Conservation (phyloP, 306 rosid species). For the Malus orientalis region DNA sequence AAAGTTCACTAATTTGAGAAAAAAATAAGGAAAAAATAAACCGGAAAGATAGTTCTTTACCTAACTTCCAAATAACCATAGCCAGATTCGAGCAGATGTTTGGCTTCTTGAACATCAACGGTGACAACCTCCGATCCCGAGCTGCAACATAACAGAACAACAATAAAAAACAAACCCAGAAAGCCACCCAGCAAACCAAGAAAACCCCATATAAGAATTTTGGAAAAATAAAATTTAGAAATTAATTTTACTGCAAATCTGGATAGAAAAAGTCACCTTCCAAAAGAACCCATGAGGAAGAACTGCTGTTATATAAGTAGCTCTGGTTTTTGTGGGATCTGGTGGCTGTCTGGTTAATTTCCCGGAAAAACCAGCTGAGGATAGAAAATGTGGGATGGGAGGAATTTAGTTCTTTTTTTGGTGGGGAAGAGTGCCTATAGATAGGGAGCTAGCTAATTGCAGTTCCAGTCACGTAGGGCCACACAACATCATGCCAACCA, state of each 20-base stretch:
- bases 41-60: constrained; percentile 14
- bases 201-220: constrained; percentile 25
- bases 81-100: constrained; percentile 46
- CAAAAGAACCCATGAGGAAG: constrained; percentile 27
- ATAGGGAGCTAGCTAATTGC: not conserved
- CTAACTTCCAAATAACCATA: constrained; percentile 69
- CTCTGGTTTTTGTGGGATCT: constrained; percentile 6
- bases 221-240: not conserved
- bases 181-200: constrained; percentile 12
- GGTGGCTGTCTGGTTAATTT: constrained; percentile 18
- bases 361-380: not conserved
- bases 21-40: not conserved
- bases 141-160: constrained; percentile 22
- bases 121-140: constrained; percentile 48
- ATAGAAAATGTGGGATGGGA: not conserved
- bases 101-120: constrained; percentile 54
- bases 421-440: not conserved
- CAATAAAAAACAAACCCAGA: constrained; percentile 15
- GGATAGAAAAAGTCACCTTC: constrained; percentile 12
- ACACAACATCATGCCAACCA: not conserved
- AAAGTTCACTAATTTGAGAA: not conserved
- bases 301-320: not conserved
- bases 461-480: not conserved
- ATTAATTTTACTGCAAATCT: not conserved
- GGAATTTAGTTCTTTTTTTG: not conserved